Evolutionary conservation across 805 yeast species (phyloP).

Genomic region (Kazachstania kunashirensis): DNA sequence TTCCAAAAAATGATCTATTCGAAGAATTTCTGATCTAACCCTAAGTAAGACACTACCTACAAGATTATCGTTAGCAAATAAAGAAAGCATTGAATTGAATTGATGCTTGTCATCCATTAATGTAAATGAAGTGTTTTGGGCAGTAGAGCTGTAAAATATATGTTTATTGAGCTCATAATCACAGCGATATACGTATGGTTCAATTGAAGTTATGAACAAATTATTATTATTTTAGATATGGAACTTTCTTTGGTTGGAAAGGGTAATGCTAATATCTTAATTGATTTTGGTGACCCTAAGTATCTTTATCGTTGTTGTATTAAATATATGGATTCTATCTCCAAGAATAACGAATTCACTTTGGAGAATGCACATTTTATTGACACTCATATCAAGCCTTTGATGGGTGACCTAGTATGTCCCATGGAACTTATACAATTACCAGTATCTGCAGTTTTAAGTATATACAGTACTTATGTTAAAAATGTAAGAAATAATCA

Average conservation of each 20-base stretch:
- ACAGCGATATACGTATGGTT: too few relatives aligned
- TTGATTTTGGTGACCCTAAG: constrained; percentile 9
- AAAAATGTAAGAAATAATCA: neutral
- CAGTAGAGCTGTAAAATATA: too few relatives aligned
- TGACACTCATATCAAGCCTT: constrained; percentile 4
- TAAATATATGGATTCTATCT: constrained; percentile 11
- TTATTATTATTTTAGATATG: too few relatives aligned
- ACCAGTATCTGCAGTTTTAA: neutral
- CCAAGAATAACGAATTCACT: constrained; percentile 18
- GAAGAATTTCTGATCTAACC: too few relatives aligned
- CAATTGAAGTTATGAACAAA: too few relatives aligned
- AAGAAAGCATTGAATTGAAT: too few relatives aligned
- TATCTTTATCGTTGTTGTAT: constrained; percentile 21
- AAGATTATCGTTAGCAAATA: too few relatives aligned
- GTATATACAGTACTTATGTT: constrained; percentile 1
- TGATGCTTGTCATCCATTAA: too few relatives aligned
- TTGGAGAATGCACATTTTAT: constrained; percentile 14
- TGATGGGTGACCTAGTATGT: constrained; percentile 10
- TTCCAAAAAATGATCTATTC: too few relatives aligned
- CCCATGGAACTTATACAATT: constrained; percentile 11
- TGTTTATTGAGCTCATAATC: too few relatives aligned
- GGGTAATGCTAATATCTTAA: constrained; percentile 24
- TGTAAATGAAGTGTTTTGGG: too few relatives aligned
- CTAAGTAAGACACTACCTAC: too few relatives aligned
- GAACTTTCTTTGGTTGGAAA: constrained; percentile 12